These are phyloP conservation scores for Phellinidium pouzarii DNA, from an alignment of 1,284 basidiomycete species.

Conservation along the genomic window DNA sequence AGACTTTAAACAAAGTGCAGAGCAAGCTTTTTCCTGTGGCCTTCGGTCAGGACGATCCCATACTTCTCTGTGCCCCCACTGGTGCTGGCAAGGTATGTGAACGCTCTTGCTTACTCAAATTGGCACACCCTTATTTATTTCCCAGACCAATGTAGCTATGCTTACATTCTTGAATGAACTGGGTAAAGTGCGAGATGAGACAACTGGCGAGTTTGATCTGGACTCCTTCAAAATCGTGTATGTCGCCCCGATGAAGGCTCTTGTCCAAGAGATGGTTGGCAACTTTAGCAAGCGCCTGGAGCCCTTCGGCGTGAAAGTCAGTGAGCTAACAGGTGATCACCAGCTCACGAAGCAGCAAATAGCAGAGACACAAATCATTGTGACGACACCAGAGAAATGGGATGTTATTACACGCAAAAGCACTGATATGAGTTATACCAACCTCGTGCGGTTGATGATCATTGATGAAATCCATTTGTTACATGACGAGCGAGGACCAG, in stretches of 20 bases:
- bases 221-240: slow-evolving; percentile 97
- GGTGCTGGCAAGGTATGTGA: slow-evolving; percentile 90
- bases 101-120: slow-evolving; percentile 13
- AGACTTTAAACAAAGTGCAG: slow-evolving; percentile 90
- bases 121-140: slow-evolving; percentile 11
- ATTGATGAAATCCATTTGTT: slow-evolving; percentile 98
- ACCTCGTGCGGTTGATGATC: slow-evolving; percentile 93
- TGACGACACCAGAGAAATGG: slow-evolving; percentile 99
- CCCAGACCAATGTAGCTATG: slow-evolving; percentile 96
- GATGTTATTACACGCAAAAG: slow-evolving; percentile 98
- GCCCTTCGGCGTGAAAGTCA: slow-evolving; percentile 81
- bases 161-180: slow-evolving; percentile 88
- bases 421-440: slow-evolving; percentile 95
- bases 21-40: slow-evolving; percentile 90
- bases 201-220: slow-evolving; percentile 81
- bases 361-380: slow-evolving; percentile 95
- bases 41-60: slow-evolving; percentile 91
- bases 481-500: slow-evolving; percentile 97
- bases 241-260: slow-evolving; percentile 97
- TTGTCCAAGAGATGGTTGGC: slow-evolving; percentile 96
- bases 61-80: slow-evolving; percentile 95
- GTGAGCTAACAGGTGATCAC: slow-evolving; percentile 94
- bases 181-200: slow-evolving; percentile 76
- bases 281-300: slow-evolving; percentile 85
- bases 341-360: slow-evolving; percentile 99